Conservation (phyloP, 805 yeast species). For the Candida broadrunensis region DNA sequence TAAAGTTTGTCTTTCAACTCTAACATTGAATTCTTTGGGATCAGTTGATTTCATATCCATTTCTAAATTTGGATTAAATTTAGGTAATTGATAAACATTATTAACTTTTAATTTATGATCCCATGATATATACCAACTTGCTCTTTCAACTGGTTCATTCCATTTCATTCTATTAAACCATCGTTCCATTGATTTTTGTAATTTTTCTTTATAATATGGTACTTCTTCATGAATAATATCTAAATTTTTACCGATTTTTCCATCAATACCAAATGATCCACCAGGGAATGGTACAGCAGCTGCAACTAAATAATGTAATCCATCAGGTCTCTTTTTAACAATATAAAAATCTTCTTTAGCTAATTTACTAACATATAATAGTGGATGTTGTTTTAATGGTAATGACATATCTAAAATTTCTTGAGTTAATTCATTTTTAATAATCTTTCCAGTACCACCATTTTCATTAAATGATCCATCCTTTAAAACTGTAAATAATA, state of each 20-base stretch:
- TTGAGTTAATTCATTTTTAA: slow-evolving; percentile 59
- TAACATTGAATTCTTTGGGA: slow-evolving; percentile 57
- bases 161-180: slow-evolving; percentile 66
- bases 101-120: slow-evolving; percentile 59
- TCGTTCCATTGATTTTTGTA: slow-evolving; percentile 68
- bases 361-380: slow-evolving; percentile 59
- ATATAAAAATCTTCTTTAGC: slow-evolving; percentile 76
- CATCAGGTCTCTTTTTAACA: slow-evolving; percentile 53
- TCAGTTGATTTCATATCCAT: slow-evolving; percentile 29
- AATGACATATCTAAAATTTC: slow-evolving; percentile 58
- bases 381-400: slow-evolving; percentile 64
- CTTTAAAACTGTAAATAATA: slow-evolving; percentile 48
- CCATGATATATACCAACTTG: slow-evolving; percentile 75
- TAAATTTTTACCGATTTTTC: slow-evolving; percentile 58
- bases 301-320: slow-evolving; percentile 60
- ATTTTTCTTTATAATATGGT: slow-evolving; percentile 65
- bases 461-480: slow-evolving; percentile 19
- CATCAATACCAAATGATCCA: slow-evolving; percentile 62
- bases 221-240: slow-evolving; percentile 67
- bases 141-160: slow-evolving; percentile 65
- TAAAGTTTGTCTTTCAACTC: slow-evolving; percentile 73
- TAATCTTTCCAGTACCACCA: slow-evolving; percentile 38
- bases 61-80: slow-evolving; percentile 33
- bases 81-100: slow-evolving; percentile 54
- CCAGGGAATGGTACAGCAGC: slow-evolving; percentile 82